phyloP scores from a whole-genome alignment of 2,329 filamentous ascomycete genomes.

The Stylonectria norvegica region DNA sequence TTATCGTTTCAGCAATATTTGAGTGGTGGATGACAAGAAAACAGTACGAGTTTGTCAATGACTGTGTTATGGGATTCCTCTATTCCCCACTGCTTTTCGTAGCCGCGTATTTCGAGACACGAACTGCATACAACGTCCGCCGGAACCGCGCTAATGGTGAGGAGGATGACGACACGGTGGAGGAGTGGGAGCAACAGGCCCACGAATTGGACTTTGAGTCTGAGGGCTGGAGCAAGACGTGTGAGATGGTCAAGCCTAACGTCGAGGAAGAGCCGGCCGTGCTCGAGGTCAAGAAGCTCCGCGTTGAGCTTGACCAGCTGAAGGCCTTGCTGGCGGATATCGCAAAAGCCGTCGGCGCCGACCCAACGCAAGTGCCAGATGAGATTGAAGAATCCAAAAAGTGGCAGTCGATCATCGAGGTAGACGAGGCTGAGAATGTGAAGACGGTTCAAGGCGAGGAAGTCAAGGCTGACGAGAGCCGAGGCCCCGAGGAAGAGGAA shows the following conservation, averaged over 20 bases:
- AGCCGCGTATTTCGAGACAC: conserved; percentile 69
- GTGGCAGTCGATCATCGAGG: no score
- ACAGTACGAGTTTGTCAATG: conserved; percentile 77
- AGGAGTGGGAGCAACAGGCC: conserved; percentile 89
- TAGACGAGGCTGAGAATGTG: conserved; percentile 1
- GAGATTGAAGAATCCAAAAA: conserved; percentile 1
- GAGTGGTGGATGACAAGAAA: conserved; percentile 91
- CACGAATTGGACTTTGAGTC: conserved; percentile 72
- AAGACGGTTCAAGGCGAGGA: conserved; percentile 4
- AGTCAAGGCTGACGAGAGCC: no score
- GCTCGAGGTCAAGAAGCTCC: conserved; percentile 61
- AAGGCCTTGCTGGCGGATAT: conserved; percentile 45
- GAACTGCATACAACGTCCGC: conserved; percentile 62
- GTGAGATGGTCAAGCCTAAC: conserved; percentile 73
- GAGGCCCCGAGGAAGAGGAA: neutral
- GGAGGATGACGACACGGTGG: conserved; percentile 79
- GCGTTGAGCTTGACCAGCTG: conserved; percentile 56
- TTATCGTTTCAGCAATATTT: conserved; percentile 72
- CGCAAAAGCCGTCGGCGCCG: conserved; percentile 21
- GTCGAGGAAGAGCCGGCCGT: conserved; percentile 74
- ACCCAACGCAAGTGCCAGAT: neutral
- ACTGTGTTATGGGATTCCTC: conserved; percentile 79
- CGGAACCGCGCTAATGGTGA: conserved; percentile 77
- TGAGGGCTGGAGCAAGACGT: conserved; percentile 81
- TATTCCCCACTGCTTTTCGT: conserved; percentile 82